phyloP scores from a whole-genome alignment of 331 rosid genomes.

The Malus hybrid region DNA sequence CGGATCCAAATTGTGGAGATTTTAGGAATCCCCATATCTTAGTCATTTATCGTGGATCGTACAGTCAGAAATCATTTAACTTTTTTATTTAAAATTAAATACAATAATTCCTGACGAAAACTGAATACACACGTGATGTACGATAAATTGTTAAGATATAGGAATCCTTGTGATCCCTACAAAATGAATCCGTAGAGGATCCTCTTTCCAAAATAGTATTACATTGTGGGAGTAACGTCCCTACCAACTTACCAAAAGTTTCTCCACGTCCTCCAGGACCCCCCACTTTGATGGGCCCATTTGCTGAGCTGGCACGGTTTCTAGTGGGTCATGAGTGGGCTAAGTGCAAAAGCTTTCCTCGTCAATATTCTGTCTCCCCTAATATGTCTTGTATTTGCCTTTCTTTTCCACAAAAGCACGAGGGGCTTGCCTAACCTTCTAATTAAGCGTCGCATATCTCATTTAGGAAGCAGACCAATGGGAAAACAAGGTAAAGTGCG shows the following conservation, averaged over 20 bases:
- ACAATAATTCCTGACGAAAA: no score
- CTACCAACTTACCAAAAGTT: not conserved
- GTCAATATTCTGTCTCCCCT: not conserved
- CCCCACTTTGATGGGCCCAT: not conserved
- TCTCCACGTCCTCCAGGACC: not conserved
- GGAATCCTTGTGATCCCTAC: rapidly evolving
- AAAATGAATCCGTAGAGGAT: rapidly evolving
- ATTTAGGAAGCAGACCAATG: no score
- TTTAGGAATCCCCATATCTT: rapidly evolving
- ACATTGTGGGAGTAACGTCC: not conserved
- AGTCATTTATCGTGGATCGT: no score
- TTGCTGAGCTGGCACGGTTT: not conserved
- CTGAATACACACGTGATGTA: no score
- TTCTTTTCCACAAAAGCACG: not conserved
- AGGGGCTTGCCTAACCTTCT: no score
- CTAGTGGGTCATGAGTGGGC: not conserved
- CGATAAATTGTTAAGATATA: no score
- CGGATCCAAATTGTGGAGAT: no score
- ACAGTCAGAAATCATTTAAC: no score
- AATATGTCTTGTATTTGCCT: not conserved
- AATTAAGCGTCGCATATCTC: no score
- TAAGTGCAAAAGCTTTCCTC: not conserved
- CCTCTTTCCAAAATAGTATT: not conserved
- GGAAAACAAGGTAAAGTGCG: no score
- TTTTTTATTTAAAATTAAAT: no score